Evolutionary conservation across 768 basidiomycete species (phyloP).

Genomic region (Suillus subluteus): DNA sequence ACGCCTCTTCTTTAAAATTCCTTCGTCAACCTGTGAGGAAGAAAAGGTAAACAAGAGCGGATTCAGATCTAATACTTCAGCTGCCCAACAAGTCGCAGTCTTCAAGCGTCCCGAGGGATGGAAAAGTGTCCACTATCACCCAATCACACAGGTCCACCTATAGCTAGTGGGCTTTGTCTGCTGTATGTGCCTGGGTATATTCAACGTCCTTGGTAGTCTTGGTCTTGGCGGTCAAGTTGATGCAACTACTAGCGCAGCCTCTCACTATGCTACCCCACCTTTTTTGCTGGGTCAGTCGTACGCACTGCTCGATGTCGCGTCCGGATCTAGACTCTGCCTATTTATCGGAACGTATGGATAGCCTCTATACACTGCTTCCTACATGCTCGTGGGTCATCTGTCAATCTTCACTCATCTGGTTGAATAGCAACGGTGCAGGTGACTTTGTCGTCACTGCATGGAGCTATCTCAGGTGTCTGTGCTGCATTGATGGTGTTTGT

Average conservation of each 20-base stretch:
- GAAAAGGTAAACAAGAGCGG: not conserved
- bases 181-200: conserved; percentile 49
- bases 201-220: conserved; percentile 74
- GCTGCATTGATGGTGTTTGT: conserved; percentile 70
- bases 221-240: conserved; percentile 76
- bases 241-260: conserved; percentile 60
- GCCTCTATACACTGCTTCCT: conserved; percentile 73
- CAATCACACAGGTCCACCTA: conserved; percentile 54
- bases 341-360: conserved; percentile 77
- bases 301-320: not conserved
- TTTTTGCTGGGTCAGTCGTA: conserved; percentile 65
- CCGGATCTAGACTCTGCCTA: conserved; percentile 72
- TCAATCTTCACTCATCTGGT: conserved; percentile 18
- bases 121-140: conserved; percentile 55
- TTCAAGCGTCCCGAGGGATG: conserved; percentile 50
- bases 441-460: conserved; percentile 57
- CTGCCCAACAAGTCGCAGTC: conserved; percentile 25
- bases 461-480: conserved; percentile 78
- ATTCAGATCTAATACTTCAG: not conserved
- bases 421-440: conserved; percentile 56
- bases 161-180: conserved; percentile 70
- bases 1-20: not conserved
- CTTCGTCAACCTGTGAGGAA: not conserved
- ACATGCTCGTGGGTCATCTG: conserved; percentile 53
- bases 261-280: conserved; percentile 69